These are phyloP conservation scores for Phytopythium ostracodes DNA, from an alignment of 352 stramenopile species.

Conservation along the genomic window DNA sequence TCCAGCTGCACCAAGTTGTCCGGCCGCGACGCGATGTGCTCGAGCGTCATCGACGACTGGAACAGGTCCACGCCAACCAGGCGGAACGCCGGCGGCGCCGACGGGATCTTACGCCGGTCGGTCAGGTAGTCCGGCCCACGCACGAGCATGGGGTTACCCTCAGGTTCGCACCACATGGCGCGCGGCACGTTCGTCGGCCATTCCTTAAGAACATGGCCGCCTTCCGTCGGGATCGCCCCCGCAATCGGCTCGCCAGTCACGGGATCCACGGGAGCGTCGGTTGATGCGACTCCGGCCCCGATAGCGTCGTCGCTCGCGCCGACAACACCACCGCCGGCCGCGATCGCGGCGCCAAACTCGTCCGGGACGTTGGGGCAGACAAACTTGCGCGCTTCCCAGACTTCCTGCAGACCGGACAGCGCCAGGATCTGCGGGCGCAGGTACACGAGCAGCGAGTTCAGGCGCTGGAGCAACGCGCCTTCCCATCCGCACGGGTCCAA, in stretches of 20 bases:
- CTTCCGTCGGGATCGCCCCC: conserved; percentile 2
- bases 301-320: conserved; percentile 15
- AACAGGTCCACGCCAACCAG: conserved; percentile 69
- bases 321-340: conserved; percentile 17
- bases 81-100: conserved; percentile 54
- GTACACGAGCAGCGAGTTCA: conserved; percentile 55
- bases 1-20: conserved; percentile 67
- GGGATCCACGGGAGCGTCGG: conserved; percentile 10
- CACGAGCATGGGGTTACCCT: conserved; percentile 65
- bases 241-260: conserved; percentile 1
- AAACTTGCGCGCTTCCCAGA: conserved; percentile 76
- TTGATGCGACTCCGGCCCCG: conserved; percentile 11
- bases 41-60: conserved; percentile 41
- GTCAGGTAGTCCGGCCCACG: conserved; percentile 65
- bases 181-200: conserved; percentile 54
- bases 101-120: conserved; percentile 70
- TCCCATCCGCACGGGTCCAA: conserved; percentile 67
- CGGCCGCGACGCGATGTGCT: conserved; percentile 55
- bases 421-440: conserved; percentile 56
- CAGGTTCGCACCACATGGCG: conserved; percentile 65
- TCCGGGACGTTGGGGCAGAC: conserved; percentile 65
- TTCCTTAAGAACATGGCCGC: conserved; percentile 23
- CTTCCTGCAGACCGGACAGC: conserved; percentile 52
- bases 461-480: conserved; percentile 48
- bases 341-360: conserved; percentile 44